Evolutionary conservation across 352 stramenopile genomes (phyloP).

Genomic region (Phytopythium boreale): DNA sequence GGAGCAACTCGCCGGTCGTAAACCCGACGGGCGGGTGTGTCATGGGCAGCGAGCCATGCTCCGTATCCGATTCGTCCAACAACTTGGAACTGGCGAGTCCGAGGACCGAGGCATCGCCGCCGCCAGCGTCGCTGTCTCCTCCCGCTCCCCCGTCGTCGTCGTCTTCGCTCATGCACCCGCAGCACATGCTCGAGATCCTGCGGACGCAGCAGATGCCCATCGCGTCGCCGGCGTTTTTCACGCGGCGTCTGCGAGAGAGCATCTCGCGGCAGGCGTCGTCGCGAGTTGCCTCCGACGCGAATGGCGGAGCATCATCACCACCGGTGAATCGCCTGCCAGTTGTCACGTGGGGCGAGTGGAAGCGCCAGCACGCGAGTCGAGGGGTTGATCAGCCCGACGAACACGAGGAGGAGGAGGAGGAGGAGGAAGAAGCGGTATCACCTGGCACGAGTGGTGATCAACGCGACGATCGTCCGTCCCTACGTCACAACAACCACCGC

Average conservation of each 20-base stretch:
- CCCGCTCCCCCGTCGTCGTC: slow-evolving; percentile 6
- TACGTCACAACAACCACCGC: background rate
- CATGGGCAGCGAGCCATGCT: background rate
- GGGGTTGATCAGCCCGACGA: background rate
- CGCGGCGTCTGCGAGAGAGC: slow-evolving; percentile 31
- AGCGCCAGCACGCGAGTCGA: slow-evolving; percentile 15
- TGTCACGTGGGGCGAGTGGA: slow-evolving; percentile 40
- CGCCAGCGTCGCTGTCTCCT: background rate
- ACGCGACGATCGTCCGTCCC: too few relatives aligned
- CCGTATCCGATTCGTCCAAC: background rate
- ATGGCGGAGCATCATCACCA: background rate
- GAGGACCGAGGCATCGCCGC: background rate
- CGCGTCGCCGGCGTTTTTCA: slow-evolving; percentile 50
- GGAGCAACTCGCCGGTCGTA: background rate
- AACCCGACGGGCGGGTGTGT: slow-evolving; percentile 4
- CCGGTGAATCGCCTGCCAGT: slow-evolving; percentile 27
- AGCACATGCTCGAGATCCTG: slow-evolving; percentile 76
- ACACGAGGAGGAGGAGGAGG: slow-evolving; percentile 12
- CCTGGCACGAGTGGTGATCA: background rate
- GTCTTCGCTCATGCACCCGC: slow-evolving; percentile 37
- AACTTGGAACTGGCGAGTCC: background rate
- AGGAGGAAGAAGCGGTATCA: background rate
- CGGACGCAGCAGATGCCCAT: slow-evolving; percentile 66
- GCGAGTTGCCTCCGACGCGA: slow-evolving; percentile 2
- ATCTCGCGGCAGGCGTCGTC: slow-evolving; percentile 9